phyloP scores from a whole-genome alignment of 371 early-diverging fungal genomes.

The Capillidium heterosporum region DNA sequence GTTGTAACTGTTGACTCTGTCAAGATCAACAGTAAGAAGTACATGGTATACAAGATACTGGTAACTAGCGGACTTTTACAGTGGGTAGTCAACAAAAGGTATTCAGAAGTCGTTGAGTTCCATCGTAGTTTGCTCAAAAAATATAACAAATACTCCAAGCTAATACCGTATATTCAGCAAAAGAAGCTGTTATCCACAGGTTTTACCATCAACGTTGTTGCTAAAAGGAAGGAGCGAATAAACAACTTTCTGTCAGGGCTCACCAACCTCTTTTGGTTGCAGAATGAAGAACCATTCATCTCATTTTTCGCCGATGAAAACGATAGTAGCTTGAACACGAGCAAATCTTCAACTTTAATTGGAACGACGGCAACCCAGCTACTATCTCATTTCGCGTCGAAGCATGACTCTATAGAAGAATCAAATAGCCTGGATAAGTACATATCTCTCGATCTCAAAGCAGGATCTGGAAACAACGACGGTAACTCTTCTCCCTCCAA shows the following conservation, averaged over 20 bases:
- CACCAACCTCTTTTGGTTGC: neutral
- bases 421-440: too few species aligned
- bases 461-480: too few species aligned
- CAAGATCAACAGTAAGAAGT: neutral
- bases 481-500: too few species aligned
- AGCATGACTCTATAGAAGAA: too few species aligned
- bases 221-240: neutral
- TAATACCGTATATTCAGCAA: neutral
- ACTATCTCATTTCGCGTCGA: too few species aligned
- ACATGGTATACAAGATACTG: neutral
- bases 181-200: neutral
- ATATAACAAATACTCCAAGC: neutral
- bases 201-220: neutral
- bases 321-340: too few species aligned
- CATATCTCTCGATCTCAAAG: too few species aligned
- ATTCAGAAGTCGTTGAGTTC: constrained; percentile 2
- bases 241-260: neutral
- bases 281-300: neutral
- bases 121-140: neutral
- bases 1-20: neutral
- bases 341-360: too few species aligned
- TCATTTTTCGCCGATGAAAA: neutral
- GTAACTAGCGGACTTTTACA: neutral
- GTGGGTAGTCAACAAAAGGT: constrained; percentile 2
- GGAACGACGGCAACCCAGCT: too few species aligned